These are phyloP conservation scores for Fusarium sp. DNA, from an alignment of 2,329 filamentous ascomycete species.

Conservation along the genomic window DNA sequence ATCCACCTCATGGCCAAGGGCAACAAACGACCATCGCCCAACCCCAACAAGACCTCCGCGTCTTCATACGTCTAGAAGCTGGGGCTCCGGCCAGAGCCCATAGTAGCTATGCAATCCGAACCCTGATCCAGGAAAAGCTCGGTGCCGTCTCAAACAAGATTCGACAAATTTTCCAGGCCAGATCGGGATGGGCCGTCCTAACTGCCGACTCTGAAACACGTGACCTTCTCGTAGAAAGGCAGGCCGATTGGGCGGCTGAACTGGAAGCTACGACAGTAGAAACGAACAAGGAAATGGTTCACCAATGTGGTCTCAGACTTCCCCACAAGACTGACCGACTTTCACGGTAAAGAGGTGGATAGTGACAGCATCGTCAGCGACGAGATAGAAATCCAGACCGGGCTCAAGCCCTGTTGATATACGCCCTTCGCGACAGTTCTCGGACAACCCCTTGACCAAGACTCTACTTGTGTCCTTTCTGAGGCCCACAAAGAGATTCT, in stretches of 20 bases:
- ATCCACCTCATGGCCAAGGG: neutral
- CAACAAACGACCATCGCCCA: neutral
- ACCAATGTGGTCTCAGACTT: slow-evolving; percentile 14
- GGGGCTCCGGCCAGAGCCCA: too few species aligned
- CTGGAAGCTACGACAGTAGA: slow-evolving; percentile 2
- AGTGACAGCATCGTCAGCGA: slow-evolving; percentile 3
- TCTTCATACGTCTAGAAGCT: neutral
- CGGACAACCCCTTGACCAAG: slow-evolving; percentile 21
- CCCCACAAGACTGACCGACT: slow-evolving; percentile 8
- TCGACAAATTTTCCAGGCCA: too few species aligned
- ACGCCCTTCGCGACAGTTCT: neutral
- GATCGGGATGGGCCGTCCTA: too few species aligned
- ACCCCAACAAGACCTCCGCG: neutral
- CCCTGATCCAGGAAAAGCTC: too few species aligned
- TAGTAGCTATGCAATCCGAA: too few species aligned
- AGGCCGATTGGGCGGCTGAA: too few species aligned
- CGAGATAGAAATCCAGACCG: slow-evolving; percentile 8
- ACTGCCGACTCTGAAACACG: too few species aligned
- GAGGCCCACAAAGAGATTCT: slow-evolving; percentile 27
- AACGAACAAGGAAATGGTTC: slow-evolving; percentile 19
- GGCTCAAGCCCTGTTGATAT: slow-evolving; percentile 10
- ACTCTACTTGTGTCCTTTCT: slow-evolving; percentile 30
- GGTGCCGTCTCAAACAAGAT: too few species aligned
- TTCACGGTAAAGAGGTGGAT: slow-evolving; percentile 7
- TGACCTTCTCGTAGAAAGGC: too few species aligned